phyloP scores from a whole-genome alignment of 805 yeast genomes.

The Schwanniomyces polymorphus region DNA sequence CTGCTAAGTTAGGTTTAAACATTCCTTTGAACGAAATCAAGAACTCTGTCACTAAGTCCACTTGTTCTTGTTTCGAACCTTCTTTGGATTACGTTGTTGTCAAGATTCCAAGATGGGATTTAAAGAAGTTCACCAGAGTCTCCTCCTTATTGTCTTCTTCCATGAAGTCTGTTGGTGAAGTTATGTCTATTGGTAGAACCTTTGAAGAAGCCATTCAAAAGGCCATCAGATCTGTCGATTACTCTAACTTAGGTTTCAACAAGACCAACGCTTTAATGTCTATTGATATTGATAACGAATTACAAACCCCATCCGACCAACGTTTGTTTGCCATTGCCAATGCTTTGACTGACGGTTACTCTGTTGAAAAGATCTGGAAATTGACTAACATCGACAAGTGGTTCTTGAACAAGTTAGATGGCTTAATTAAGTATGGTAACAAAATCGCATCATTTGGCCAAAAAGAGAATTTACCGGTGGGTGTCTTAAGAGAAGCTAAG shows the following conservation, averaged over 20 bases:
- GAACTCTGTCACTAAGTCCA: conserved; percentile 90
- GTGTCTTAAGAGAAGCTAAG: conserved; percentile 78
- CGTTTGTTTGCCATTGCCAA: conserved; percentile 96
- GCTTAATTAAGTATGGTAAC: conserved; percentile 70
- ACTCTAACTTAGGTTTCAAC: conserved; percentile 92
- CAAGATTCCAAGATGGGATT: conserved; percentile 98
- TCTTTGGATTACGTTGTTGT: conserved; percentile 95
- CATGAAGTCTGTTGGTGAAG: conserved; percentile 99
- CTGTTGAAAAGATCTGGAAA: conserved; percentile 89
- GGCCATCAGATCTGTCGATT: conserved; percentile 95
- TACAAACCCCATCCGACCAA: conserved; percentile 96
- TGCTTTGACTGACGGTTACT: conserved; percentile 84
- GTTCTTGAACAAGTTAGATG: conserved; percentile 86
- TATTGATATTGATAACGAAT: conserved; percentile 87
- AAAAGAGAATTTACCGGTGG: conserved; percentile 61
- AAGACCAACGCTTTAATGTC: conserved; percentile 83
- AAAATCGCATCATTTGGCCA: conserved; percentile 57
- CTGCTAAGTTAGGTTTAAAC: conserved; percentile 93
- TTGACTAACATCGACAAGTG: conserved; percentile 92
- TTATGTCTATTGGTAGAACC: conserved; percentile 96
- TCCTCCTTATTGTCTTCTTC: conserved; percentile 84
- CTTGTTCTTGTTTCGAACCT: conserved; percentile 97
- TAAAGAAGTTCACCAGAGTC: conserved; percentile 92
- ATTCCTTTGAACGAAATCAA: conserved; percentile 88
- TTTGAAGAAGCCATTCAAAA: conserved; percentile 98